phyloP scores from a whole-genome alignment of 495 filamentous ascomycete genomes.

The Talaromyces nanjingensis region DNA sequence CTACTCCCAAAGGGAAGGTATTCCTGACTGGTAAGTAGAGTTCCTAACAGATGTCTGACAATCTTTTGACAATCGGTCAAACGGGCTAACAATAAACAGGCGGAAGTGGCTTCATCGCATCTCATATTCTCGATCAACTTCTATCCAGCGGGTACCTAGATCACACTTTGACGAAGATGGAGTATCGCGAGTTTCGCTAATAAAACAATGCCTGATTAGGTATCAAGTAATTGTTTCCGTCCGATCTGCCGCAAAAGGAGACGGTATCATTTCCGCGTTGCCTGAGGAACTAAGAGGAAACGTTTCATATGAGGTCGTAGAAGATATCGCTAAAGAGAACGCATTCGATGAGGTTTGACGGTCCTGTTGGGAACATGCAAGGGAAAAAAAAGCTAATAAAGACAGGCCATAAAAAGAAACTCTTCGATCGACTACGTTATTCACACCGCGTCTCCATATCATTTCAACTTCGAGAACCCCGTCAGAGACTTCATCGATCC shows the following conservation, averaged over 20 bases:
- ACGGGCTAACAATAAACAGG: constrained; percentile 22
- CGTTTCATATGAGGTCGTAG: background rate
- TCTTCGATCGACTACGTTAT: constrained; percentile 34
- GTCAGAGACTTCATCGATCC: constrained; percentile 31
- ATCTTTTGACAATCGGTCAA: background rate
- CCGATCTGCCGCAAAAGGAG: constrained; percentile 68
- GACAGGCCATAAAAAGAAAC: constrained; percentile 3
- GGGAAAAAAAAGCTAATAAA: background rate
- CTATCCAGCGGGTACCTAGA: constrained; percentile 45
- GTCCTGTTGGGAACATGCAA: background rate
- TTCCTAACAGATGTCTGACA: background rate
- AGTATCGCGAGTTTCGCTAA: background rate
- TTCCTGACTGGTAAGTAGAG: background rate
- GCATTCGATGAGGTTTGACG: background rate
- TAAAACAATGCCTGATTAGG: constrained; percentile 12
- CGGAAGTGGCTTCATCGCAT: constrained; percentile 67
- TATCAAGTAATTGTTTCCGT: constrained; percentile 82
- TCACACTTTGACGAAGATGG: background rate
- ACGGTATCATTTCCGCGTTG: constrained; percentile 62
- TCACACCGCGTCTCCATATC: constrained; percentile 45
- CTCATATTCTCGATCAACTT: constrained; percentile 72
- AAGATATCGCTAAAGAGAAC: background rate
- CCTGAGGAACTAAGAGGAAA: constrained; percentile 29
- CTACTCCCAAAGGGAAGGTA: background rate
- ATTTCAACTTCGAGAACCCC: constrained; percentile 24